A percentile compares a stretch with the other conserved stretches of the same genome.
phyloP scores from a whole-genome alignment of 2,329 filamentous ascomycete genomes.

The Exophiala sp. region DNA sequence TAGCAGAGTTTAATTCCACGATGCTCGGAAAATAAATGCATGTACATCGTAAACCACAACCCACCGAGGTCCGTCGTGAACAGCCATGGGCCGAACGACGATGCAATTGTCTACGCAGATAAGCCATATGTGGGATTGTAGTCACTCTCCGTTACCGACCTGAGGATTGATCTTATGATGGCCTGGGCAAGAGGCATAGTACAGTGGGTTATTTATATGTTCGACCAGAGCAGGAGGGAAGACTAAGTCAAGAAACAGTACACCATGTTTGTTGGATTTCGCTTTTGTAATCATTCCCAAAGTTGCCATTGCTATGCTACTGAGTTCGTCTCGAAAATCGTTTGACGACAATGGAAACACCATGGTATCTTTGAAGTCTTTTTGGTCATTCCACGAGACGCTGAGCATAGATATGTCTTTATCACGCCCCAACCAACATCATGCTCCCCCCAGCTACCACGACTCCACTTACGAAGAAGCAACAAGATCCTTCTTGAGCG shows the following conservation, averaged over 20 bases:
- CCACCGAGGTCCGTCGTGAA: too few species aligned
- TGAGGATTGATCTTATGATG: too few species aligned
- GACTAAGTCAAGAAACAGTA: neutral
- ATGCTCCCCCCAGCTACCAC: neutral
- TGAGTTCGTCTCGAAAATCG: constrained; percentile 5
- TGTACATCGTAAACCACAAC: too few species aligned
- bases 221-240: neutral
- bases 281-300: constrained; percentile 6
- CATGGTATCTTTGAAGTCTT: constrained; percentile 5
- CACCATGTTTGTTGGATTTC: constrained; percentile 1
- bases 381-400: neutral
- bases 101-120: too few species aligned
- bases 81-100: too few species aligned
- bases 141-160: too few species aligned
- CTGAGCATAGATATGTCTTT: constrained; percentile 1
- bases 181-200: too few species aligned
- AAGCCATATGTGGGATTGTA: too few species aligned
- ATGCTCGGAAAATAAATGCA: too few species aligned
- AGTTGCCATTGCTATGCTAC: constrained; percentile 9
- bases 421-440: neutral
- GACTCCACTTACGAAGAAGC: constrained; percentile 43
- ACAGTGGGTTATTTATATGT: too few species aligned
- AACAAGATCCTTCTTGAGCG: constrained; percentile 95
- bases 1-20: too few species aligned
- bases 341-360: constrained; percentile 2